Evolutionary conservation across 495 filamentous ascomycete genomes (phyloP).

Genomic region (Penicillium egyptiacum): DNA sequence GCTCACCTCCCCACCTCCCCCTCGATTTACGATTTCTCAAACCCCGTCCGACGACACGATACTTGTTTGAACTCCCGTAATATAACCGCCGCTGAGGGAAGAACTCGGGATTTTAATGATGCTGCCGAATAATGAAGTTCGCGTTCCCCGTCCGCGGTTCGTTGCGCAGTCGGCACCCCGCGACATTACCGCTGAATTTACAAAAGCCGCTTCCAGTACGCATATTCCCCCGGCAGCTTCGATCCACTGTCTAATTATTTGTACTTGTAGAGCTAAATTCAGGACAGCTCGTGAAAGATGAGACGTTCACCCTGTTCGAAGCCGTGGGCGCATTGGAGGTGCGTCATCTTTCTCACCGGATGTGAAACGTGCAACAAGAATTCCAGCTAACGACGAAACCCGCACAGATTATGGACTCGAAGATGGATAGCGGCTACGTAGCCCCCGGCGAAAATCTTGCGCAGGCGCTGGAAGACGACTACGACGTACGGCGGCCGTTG

Average conservation of each 20-base stretch:
- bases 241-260: slow-evolving; percentile 13
- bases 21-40: slow-evolving; percentile 18
- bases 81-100: slow-evolving; percentile 33
- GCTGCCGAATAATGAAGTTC: slow-evolving; percentile 43
- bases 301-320: slow-evolving; percentile 88
- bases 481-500: slow-evolving; percentile 70
- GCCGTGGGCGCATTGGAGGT: slow-evolving; percentile 94
- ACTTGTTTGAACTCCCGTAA: background rate
- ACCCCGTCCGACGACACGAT: slow-evolving; percentile 5
- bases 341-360: slow-evolving; percentile 30
- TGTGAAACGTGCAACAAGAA: slow-evolving; percentile 10
- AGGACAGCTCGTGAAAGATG: slow-evolving; percentile 91
- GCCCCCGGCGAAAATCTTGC: slow-evolving; percentile 64
- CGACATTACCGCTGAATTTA: slow-evolving; percentile 80
- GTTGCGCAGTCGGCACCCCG: slow-evolving; percentile 50
- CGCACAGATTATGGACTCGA: slow-evolving; percentile 90
- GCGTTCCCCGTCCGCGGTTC: slow-evolving; percentile 36
- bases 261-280: slow-evolving; percentile 61
- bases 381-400: slow-evolving; percentile 16
- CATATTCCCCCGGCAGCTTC: background rate
- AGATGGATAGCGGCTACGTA: slow-evolving; percentile 94
- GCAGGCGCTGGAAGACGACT: slow-evolving; percentile 70
- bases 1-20: slow-evolving; percentile 19
- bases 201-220: slow-evolving; percentile 66
- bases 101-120: slow-evolving; percentile 29